phyloP scores from a whole-genome alignment of 1,139 yeast genomes.

The Diutina ranongensis region DNA sequence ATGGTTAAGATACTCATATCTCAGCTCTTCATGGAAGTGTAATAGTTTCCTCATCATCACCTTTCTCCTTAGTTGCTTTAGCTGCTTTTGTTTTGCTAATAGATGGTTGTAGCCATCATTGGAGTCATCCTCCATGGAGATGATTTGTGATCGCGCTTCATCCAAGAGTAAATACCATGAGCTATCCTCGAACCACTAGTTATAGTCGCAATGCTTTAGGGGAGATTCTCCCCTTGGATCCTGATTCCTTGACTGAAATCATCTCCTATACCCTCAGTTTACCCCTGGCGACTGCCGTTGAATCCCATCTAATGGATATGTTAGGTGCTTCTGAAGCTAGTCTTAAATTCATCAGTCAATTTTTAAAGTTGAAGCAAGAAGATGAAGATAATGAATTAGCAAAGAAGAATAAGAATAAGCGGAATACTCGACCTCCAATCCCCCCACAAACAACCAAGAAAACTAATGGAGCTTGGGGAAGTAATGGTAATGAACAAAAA shows the following conservation, averaged over 20 bases:
- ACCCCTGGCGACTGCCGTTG: constrained; percentile 29
- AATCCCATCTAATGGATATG: constrained; percentile 37
- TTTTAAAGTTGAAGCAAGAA: constrained; percentile 15
- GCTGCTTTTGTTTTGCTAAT: neutral
- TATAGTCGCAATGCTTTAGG: constrained; percentile 24
- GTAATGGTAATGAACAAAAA: neutral
- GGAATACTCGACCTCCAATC: too few species aligned
- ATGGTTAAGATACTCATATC: neutral
- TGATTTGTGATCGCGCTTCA: neutral
- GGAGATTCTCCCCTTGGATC: constrained; percentile 34
- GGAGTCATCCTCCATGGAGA: too few species aligned
- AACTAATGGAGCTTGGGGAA: neutral
- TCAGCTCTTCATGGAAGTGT: neutral
- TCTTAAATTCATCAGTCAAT: constrained; percentile 25
- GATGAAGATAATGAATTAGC: constrained; percentile 9
- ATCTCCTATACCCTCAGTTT: constrained; percentile 36
- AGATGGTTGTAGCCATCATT: neutral
- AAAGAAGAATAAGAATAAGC: neutral
- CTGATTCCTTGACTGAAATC: constrained; percentile 21
- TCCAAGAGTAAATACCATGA: neutral
- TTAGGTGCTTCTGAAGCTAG: constrained; percentile 42
- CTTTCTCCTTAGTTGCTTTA: neutral
- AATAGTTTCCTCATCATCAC: neutral
- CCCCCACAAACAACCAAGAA: neutral
- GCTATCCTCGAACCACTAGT: constrained; percentile 14